Base-by-base conservation (phyloP, 2,329 filamentous ascomycete species). In the Zelopaecilomyces penicillatus region DNA sequence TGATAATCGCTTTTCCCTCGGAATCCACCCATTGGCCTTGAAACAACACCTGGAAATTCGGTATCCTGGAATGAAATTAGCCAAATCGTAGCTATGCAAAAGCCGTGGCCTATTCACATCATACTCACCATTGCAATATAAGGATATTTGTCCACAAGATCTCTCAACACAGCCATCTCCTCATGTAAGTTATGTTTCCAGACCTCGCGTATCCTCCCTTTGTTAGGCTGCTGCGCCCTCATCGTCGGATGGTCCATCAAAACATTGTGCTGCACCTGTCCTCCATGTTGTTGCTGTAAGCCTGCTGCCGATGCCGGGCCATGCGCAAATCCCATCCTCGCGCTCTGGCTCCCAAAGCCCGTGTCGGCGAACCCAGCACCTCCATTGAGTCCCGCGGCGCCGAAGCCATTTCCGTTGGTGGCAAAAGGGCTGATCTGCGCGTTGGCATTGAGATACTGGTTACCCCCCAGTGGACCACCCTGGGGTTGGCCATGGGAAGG, bases 21-120 rank as follows among this genome's bases (percentile, higher is more conserved):
- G 65, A 98, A 98, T 45, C 85, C 82, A 40, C 93, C 93, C 75
- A 98, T 97, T 2, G 93, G 93, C 54, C 93, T 80, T 28, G 91
- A 88, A 43, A 98, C 91, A 43, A 98, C 89, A 46, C 93, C 93
- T n/a, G 93, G 93, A 57, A 98, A 98, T 63, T 97, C 91, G 27
- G 93, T 96, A 63, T 98, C 93, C 90, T 95, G 40, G 61, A 52
- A 43, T 31, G 38, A 32, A 40, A 42, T 52, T 37, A 53, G 51
- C 42, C 12, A 29, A 33, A 12, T 29, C 6, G 33, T 30, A 31
- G n/a, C n/a, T 12, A 34, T 4, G 11, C 29, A 7, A 37, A 42
- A 30, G 28, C 10, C 32, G 36, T 31, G 11, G n/a, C n/a, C 27
- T 28, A 12, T 37, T 7, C 28, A 4, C 29, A 19, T 5, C 39